phyloP scores from a whole-genome alignment of 495 filamentous ascomycete species.

The Recurvomyces mirabilis region DNA sequence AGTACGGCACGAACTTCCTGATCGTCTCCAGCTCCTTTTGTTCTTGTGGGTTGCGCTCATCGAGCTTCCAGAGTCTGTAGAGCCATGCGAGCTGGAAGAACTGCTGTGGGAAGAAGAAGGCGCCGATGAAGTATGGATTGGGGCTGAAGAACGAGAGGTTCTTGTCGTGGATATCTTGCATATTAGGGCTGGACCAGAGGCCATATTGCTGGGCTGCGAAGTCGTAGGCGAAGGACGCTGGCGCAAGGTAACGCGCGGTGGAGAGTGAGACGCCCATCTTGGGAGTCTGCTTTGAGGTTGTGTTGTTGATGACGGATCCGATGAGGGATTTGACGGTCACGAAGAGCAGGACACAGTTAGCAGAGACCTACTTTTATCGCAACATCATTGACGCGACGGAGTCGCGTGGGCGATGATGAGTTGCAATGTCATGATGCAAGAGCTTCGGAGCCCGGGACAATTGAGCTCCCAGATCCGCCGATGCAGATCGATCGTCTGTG shows the following conservation, averaged over 20 bases:
- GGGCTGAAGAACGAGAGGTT: conserved; percentile 43
- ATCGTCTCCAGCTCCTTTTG: conserved; percentile 32
- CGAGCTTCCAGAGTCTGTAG: conserved; percentile 37
- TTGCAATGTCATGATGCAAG: too few species aligned
- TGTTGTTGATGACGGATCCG: too few species aligned
- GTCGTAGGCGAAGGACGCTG: conserved; percentile 36
- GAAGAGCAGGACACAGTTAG: too few species aligned
- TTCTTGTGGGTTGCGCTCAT: conserved; percentile 14
- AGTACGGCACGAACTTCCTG: conserved; percentile 38
- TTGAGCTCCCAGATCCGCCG: too few species aligned
- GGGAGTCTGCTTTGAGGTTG: background rate
- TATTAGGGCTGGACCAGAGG: conserved; percentile 32
- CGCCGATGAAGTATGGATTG: conserved; percentile 42
- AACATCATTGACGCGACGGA: too few species aligned
- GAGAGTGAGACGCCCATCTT: conserved; percentile 25
- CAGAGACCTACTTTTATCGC: too few species aligned
- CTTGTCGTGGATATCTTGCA: conserved; percentile 40
- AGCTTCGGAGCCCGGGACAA: too few species aligned
- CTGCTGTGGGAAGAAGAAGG: conserved; percentile 46
- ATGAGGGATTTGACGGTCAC: too few species aligned
- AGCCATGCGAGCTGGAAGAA: conserved; percentile 42
- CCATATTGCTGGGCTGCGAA: conserved; percentile 20
- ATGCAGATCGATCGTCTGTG: too few species aligned
- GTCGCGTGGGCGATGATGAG: too few species aligned
- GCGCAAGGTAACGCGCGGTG: conserved; percentile 30